Base-by-base conservation (phyloP, 768 basidiomycete genomes). In the Tephrocybe sp. region DNA sequence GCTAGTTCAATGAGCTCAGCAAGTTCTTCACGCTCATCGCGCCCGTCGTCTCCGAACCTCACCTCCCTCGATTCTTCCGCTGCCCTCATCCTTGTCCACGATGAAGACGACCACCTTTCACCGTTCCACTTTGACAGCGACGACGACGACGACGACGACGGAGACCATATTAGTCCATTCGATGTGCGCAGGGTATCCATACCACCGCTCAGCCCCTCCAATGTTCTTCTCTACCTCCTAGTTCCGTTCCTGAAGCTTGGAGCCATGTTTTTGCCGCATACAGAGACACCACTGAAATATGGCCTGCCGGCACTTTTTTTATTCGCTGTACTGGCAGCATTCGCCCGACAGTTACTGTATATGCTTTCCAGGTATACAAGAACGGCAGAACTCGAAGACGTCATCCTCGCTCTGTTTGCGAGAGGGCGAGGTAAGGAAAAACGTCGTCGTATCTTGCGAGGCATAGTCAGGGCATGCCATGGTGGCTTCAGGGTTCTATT, bases 331-430 rank as follows among this genome's bases (percentile, higher is more conserved):
- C 66, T 85, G 12, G 76, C 87, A 6, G 76, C 76, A 30, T 79
- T 86, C 54, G 74, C 82, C 34, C 71, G 85, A 45, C 85, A 87
- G 57, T 68, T 90, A 43, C 87, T 84, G 83, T 89, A 87, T 68
- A 78, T 89, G 73, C 77, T 90, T n/a, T 80, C 83, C 39, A 76
- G 84, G 30, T 87, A 90, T 64, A 71, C 87, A 39, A 79, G 80
- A 58, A 78, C 80, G 63, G 73, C 76, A 30, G 81, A 86, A 53
- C 63, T 84, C 33, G 83, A 87, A 63, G 87, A 88, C 53, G 71
- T 89, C 36, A 62, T 89, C 45, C 59, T 84, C 14, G 78, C 85
- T 55, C 72, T 80, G 0, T 80, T 88, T 61, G 79, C 83, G 14
- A 73, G 76, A 48, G 77, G 77, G 22, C 69, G 70, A 58, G 77